Evolutionary conservation across 306 rosid genomes (phyloP), one percentile per base, ranked within the genome.

Genomic region (Lupinus albus): DNA sequence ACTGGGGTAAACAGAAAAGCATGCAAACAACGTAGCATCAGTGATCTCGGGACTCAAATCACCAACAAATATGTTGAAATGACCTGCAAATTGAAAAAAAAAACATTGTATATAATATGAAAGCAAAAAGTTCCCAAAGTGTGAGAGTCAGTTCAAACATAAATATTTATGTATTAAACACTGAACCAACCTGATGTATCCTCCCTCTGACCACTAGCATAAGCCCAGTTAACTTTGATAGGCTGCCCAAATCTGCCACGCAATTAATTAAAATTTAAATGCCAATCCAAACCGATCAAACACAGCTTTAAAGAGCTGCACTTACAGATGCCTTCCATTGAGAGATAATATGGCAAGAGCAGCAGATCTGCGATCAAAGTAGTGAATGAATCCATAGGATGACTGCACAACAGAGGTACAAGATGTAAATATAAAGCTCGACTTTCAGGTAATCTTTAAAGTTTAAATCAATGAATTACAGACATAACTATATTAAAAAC

Each of bases 1-100:
- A 91, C 95, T 93, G 54, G 82, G 71, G 74, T 81, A 93, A 64
- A 83, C 97, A 68, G 98, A 93, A 80, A 93, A 93, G 82, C 98
- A 89, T 14, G 97, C 98, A 69, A 86, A 93, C 81, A 93, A 72
- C 1, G 91, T 93, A 77, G 98, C 92, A 88, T 93, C 98, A 28
- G 98, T 93, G 76, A 93, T 95, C 85, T 93, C 98, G 8, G 98
- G 94, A 55, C 98, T 93, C 71, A 93, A 95, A 84, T 93, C 98
- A 60, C 98, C 98, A 62, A 93, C 98, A 80, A 93, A 93, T 72
- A 93, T 93, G 83, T 89, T 89, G 85, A 35, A 93, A 59, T 93
- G 98, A 20, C 98, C 98, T 93, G 88, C 90, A 80, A 41, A 76
- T 64, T 49, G 54, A 47, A 75, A 51, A 12, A 75, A 51, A 12